Evolutionary conservation across 129 eudicot genomes (phyloP).

Genomic region (Centrapalus pauciflorus): DNA sequence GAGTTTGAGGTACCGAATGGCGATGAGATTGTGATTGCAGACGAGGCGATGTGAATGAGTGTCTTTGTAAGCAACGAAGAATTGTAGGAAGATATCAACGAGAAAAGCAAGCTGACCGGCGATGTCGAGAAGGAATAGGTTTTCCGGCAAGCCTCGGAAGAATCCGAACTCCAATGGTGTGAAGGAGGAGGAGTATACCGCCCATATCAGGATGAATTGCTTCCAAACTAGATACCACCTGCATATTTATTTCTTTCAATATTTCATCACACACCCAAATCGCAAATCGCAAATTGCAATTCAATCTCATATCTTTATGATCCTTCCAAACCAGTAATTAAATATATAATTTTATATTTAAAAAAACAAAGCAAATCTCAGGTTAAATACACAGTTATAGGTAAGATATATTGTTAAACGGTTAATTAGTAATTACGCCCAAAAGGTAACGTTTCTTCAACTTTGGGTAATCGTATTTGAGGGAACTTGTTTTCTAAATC

Average conservation of each 20-base stretch:
- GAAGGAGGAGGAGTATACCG: constrained; percentile 73
- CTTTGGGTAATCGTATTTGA: too few species aligned
- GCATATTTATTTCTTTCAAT: constrained; percentile 20
- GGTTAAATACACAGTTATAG: too few species aligned
- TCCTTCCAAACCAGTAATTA: too few species aligned
- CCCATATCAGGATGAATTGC: constrained; percentile 67
- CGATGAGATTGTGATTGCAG: constrained; percentile 42
- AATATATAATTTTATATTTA: not conserved
- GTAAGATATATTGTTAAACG: too few species aligned
- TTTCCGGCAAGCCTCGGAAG: constrained; percentile 65
- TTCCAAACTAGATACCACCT: constrained; percentile 60
- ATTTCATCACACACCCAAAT: not conserved
- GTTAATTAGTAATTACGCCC: too few species aligned
- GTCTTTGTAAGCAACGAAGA: constrained; percentile 54
- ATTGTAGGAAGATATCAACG: constrained; percentile 45
- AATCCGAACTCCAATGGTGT: constrained; percentile 70
- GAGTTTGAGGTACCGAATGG: constrained; percentile 33
- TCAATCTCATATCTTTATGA: too few species aligned
- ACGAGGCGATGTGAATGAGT: constrained; percentile 40
- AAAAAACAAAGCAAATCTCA: too few species aligned
- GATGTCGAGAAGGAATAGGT: constrained; percentile 66
- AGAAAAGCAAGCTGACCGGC: constrained; percentile 66
- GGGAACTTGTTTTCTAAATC: too few species aligned
- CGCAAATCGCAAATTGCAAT: too few species aligned
- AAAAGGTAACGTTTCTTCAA: too few species aligned